Evolutionary conservation across 257 asterid species (phyloP).

Genomic region (Mentha longifolia): DNA sequence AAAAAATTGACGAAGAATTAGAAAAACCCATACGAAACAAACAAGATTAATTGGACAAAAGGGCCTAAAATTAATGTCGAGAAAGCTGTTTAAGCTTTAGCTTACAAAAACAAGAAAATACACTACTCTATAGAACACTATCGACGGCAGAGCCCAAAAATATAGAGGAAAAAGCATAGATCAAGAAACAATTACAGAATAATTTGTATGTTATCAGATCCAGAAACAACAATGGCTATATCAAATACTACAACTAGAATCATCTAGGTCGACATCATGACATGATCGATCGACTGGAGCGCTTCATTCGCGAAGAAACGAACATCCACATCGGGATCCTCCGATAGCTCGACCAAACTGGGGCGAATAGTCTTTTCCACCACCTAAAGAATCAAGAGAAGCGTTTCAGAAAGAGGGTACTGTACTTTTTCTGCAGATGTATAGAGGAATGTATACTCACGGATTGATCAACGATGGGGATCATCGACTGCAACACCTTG

Average conservation of each 20-base stretch:
- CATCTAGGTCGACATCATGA: slow-evolving; percentile 69
- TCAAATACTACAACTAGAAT: slow-evolving; percentile 5
- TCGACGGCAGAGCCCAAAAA: slow-evolving; percentile 7
- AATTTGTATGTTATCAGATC: not conserved
- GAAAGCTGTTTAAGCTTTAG: slow-evolving; percentile 23
- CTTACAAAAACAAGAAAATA: slow-evolving; percentile 9
- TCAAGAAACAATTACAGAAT: slow-evolving; percentile 7
- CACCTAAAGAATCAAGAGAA: slow-evolving; percentile 51
- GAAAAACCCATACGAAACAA: no score
- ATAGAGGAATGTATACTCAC: slow-evolving; percentile 52
- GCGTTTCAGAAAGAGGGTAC: not conserved
- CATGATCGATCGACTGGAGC: slow-evolving; percentile 70
- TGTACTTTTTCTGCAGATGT: not conserved
- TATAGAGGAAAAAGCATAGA: not conserved
- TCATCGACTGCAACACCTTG: slow-evolving; percentile 83
- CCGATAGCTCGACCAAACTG: slow-evolving; percentile 75
- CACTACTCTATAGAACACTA: slow-evolving; percentile 27
- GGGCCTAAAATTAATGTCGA: not conserved
- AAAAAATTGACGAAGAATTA: no score
- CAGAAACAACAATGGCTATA: slow-evolving; percentile 27
- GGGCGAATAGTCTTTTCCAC: slow-evolving; percentile 83
- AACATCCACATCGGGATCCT: slow-evolving; percentile 96
- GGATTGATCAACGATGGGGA: slow-evolving; percentile 81
- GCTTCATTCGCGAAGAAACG: slow-evolving; percentile 87
- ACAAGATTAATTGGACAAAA: no score